Conservation (phyloP, 306 rosid species). For the Begonia loranthoides region DNA sequence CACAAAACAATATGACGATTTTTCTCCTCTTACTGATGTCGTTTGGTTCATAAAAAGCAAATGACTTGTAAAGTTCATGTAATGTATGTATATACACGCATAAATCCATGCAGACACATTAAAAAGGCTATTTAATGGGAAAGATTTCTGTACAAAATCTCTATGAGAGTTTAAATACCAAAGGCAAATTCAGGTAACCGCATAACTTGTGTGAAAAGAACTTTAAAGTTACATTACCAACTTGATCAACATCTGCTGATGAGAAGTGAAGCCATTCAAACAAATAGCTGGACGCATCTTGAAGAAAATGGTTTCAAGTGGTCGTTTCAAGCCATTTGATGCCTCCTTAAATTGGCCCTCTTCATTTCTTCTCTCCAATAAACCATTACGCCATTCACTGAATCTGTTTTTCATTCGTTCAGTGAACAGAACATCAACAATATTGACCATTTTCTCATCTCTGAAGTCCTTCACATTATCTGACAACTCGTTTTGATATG, state of each 20-base stretch:
- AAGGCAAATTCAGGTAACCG: too few species aligned
- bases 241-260: slow-evolving; percentile 67
- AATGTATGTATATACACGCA: too few species aligned
- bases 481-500: slow-evolving; percentile 24
- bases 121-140: background rate
- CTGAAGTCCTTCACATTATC: slow-evolving; percentile 24
- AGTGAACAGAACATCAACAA: slow-evolving; percentile 52
- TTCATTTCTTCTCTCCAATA: slow-evolving; percentile 31
- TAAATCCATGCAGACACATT: too few species aligned
- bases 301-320: slow-evolving; percentile 52
- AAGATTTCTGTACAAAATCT: background rate
- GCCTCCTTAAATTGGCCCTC: slow-evolving; percentile 30
- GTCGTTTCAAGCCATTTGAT: slow-evolving; percentile 40
- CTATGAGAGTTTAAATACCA: too few species aligned
- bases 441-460: slow-evolving; percentile 23
- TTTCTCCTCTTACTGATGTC: too few species aligned
- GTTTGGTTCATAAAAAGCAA: too few species aligned
- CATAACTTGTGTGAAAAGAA: background rate
- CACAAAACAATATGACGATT: too few species aligned
- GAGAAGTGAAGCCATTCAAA: slow-evolving; percentile 71
- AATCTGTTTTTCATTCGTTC: slow-evolving; percentile 68
- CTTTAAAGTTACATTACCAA: slow-evolving; percentile 30
- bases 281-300: slow-evolving; percentile 70
- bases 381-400: slow-evolving; percentile 67
- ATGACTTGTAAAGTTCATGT: too few species aligned